A percentile compares a stretch with the other conserved stretches of the same genome.
Conservation (phyloP, 2,329 filamentous ascomycete genomes). For the Claviceps sp. region DNA sequence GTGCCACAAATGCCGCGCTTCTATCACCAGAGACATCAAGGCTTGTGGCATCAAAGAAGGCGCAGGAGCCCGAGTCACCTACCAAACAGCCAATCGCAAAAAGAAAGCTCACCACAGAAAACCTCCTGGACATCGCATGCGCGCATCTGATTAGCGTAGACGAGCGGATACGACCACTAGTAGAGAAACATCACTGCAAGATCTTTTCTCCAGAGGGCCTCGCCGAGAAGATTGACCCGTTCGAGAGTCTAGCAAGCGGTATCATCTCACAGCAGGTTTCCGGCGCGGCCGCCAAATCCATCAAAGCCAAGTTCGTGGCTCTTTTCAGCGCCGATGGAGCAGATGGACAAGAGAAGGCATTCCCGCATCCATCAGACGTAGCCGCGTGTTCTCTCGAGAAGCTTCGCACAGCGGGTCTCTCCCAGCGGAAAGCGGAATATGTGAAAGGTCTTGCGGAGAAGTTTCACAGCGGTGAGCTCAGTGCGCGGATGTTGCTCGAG, state of each 20-base stretch:
- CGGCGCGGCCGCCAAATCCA: constrained; percentile 77
- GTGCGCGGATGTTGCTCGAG: constrained; percentile 58
- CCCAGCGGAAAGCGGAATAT: constrained; percentile 92
- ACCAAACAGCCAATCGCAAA: constrained; percentile 22
- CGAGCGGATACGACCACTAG: constrained; percentile 53
- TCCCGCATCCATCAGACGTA: constrained; percentile 68
- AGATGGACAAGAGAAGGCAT: constrained; percentile 26
- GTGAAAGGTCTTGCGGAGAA: constrained; percentile 73
- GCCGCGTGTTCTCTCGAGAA: constrained; percentile 46
- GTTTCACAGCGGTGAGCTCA: constrained; percentile 63
- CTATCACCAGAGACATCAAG: constrained; percentile 59
- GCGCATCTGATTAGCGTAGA: constrained; percentile 64
- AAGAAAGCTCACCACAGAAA: constrained; percentile 46
- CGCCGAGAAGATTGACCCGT: constrained; percentile 79
- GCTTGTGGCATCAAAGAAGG: constrained; percentile 37
- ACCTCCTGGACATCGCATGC: constrained; percentile 61
- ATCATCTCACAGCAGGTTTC: constrained; percentile 97
- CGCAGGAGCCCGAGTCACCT: constrained; percentile 29
- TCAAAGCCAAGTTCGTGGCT: constrained; percentile 71
- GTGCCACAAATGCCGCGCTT: constrained; percentile 54
- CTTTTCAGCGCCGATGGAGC: constrained; percentile 44
- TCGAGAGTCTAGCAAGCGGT: constrained; percentile 66
- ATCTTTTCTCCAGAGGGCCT: constrained; percentile 73
- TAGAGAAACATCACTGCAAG: constrained; percentile 62
- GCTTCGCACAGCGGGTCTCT: constrained; percentile 76